phyloP scores from a whole-genome alignment of 2,329 filamentous ascomycete genomes.

The Verticillium isaacii region DNA sequence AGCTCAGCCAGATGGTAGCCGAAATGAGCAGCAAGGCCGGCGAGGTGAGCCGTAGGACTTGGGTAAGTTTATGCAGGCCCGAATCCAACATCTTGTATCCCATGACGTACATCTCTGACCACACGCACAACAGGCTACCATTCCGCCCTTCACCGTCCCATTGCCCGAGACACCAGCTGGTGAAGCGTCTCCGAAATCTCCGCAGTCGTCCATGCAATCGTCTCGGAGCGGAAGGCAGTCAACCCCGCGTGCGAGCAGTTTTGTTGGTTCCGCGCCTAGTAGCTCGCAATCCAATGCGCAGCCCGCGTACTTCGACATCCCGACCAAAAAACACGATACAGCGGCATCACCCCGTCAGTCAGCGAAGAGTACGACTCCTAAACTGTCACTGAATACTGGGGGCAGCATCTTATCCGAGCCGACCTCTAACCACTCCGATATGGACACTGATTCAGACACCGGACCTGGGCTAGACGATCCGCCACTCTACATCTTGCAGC shows the following conservation, averaged over 20 bases:
- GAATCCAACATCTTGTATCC: background rate
- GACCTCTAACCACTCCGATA: background rate
- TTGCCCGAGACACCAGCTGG: constrained; percentile 13
- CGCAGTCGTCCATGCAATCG: constrained; percentile 17
- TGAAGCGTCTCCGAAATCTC: constrained; percentile 14
- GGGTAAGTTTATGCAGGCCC: constrained; percentile 45
- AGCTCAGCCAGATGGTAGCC: constrained; percentile 70
- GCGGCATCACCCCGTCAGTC: constrained; percentile 3
- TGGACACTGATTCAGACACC: background rate
- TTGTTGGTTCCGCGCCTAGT: constrained; percentile 9
- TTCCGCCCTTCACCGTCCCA: constrained; percentile 13
- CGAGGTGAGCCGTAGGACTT: constrained; percentile 72
- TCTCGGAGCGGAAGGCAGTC: constrained; percentile 9
- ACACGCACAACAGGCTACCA: constrained; percentile 9
- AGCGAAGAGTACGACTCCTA: background rate
- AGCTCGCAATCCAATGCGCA: constrained; percentile 9
- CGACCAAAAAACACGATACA: constrained; percentile 7
- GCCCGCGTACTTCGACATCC: constrained; percentile 18
- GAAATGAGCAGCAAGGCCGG: constrained; percentile 86
- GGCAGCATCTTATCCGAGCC: background rate
- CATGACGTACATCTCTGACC: background rate
- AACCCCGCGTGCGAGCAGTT: constrained; percentile 9
- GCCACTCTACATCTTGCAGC: constrained; percentile 49
- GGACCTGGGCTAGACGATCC: constrained; percentile 24
- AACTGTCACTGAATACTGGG: background rate